Evolutionary conservation across 352 stramenopile genomes (phyloP).

Genomic region (Globisporangium polare): DNA sequence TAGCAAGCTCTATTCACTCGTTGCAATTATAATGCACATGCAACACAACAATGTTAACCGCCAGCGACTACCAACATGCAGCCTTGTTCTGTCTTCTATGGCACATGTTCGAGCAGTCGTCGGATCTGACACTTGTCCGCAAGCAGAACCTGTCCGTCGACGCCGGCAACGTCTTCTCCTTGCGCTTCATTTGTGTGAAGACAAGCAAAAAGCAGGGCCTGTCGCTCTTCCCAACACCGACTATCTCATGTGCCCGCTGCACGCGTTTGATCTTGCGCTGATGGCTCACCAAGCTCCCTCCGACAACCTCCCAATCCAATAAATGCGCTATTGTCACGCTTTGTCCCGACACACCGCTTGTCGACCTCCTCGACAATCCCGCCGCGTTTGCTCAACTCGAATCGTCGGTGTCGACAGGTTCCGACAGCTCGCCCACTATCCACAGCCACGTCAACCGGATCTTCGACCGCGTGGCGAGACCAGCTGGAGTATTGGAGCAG

Average conservation of each 20-base stretch:
- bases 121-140: neutral
- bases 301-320: too few relatives aligned
- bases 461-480: neutral
- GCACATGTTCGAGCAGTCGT: neutral
- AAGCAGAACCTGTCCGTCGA: neutral
- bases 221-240: neutral
- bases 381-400: neutral
- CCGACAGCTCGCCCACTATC: neutral
- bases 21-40: too few relatives aligned
- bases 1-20: too few relatives aligned
- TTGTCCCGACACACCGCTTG: too few relatives aligned
- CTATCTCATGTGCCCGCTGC: neutral
- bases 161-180: neutral
- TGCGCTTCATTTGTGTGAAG: neutral
- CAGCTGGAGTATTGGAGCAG: neutral
- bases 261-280: neutral
- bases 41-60: too few relatives aligned
- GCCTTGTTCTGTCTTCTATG: neutral
- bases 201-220: slow-evolving; percentile 6
- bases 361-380: neutral
- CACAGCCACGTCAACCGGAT: neutral
- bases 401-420: too few relatives aligned
- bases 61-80: neutral
- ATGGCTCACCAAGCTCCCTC: neutral
- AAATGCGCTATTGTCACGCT: too few relatives aligned